Conservation (phyloP, 2,329 filamentous ascomycete genomes). For the Huntiella abstrusa region DNA sequence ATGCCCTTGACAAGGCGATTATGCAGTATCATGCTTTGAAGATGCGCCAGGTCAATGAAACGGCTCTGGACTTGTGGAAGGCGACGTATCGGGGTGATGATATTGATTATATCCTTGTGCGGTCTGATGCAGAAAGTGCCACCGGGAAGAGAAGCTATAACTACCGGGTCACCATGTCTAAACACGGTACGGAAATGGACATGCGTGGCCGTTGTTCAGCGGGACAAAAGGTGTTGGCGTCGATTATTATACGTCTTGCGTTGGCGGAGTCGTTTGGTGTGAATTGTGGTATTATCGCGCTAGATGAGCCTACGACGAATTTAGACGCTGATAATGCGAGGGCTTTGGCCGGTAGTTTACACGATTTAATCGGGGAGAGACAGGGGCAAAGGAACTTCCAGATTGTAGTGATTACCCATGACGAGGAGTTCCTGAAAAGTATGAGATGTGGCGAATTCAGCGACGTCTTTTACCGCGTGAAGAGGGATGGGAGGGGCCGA, state of each 20-base stretch:
- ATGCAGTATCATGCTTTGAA: constrained; percentile 94
- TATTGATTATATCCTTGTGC: constrained; percentile 89
- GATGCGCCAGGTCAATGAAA: constrained; percentile 95
- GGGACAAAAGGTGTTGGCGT: constrained; percentile 88
- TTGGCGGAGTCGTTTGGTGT: constrained; percentile 91
- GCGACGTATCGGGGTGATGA: constrained; percentile 93
- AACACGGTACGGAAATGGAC: constrained; percentile 94
- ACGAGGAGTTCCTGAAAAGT: constrained; percentile 82
- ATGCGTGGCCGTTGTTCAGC: constrained; percentile 97
- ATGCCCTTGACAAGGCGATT: constrained; percentile 83
- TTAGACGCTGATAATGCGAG: constrained; percentile 90
- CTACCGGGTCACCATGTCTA: constrained; percentile 95
- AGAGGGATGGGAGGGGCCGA: constrained; percentile 66
- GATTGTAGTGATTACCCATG: constrained; percentile 95
- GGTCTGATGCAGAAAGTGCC: constrained; percentile 65
- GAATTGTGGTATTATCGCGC: constrained; percentile 87
- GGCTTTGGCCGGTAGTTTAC: constrained; percentile 65
- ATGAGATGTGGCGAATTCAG: constrained; percentile 92
- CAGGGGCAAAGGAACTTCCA: constrained; percentile 88
- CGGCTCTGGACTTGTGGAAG: constrained; percentile 92
- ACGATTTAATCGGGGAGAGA: constrained; percentile 69
- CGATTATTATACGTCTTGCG: constrained; percentile 91
- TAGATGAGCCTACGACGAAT: constrained; percentile 96
- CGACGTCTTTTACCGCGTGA: constrained; percentile 79
- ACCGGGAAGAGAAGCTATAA: constrained; percentile 73